These are phyloP conservation scores for Septoria linicola DNA, from an alignment of 2,329 filamentous ascomycete species.

Conservation along the genomic window DNA sequence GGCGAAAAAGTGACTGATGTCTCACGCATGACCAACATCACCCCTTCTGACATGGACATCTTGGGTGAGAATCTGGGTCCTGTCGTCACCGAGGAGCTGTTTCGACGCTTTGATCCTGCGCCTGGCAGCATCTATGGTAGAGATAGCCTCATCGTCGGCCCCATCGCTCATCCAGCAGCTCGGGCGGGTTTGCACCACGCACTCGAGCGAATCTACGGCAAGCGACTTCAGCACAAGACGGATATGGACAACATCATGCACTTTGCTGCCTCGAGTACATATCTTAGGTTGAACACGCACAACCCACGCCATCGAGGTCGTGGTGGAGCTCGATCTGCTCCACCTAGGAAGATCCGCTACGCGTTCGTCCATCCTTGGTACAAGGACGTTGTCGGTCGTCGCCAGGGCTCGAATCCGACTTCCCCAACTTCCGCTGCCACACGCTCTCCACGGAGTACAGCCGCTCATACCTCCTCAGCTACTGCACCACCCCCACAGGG, in stretches of 20 bases:
- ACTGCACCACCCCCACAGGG: no score
- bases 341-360: not conserved
- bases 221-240: not conserved
- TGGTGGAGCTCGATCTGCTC: not conserved
- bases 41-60: conserved; percentile 6
- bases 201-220: conserved; percentile 6
- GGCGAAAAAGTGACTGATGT: not conserved
- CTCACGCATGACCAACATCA: not conserved
- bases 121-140: not conserved
- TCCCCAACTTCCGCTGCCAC: no score
- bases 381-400: not conserved
- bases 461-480: no score
- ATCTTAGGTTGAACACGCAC: not conserved
- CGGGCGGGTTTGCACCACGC: conserved; percentile 3
- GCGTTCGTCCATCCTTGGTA: conserved; percentile 2
- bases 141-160: conserved; percentile 1
- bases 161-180: conserved; percentile 3
- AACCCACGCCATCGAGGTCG: not conserved
- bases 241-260: conserved; percentile 7
- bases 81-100: conserved; percentile 1
- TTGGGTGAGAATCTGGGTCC: conserved; percentile 14
- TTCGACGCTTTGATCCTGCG: conserved; percentile 2
- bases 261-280: conserved; percentile 6
- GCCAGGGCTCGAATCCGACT: not conserved
- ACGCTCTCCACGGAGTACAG: no score